A percentile compares a stretch with the other conserved stretches of the same genome.
phyloP scores from a whole-genome alignment of 2,329 filamentous ascomycete genomes.

The Aspergillus sp. region DNA sequence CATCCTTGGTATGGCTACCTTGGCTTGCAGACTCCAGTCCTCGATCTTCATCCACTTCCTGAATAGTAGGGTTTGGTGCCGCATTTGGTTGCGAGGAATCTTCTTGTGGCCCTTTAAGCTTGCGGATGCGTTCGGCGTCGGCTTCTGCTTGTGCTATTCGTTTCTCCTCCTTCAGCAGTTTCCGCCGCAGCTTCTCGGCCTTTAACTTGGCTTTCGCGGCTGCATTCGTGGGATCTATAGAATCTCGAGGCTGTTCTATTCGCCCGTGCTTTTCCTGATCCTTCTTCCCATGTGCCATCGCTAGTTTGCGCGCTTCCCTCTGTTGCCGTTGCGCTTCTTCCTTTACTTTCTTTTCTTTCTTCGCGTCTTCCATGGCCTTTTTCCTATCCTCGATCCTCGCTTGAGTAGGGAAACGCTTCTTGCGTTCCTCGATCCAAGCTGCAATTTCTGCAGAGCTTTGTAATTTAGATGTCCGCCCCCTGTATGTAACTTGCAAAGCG shows the following conservation, averaged over 20 bases:
- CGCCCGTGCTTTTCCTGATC: conserved; percentile 21
- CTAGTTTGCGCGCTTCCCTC: conserved; percentile 28
- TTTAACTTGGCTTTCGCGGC: conserved; percentile 39
- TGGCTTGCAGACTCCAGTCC: neutral
- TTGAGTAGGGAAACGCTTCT: conserved; percentile 76
- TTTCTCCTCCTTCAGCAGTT: conserved; percentile 66
- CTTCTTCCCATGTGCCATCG: conserved; percentile 27
- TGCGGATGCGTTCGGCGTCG: conserved; percentile 39
- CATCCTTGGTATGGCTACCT: no score
- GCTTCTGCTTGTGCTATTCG: conserved; percentile 46
- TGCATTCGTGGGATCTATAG: conserved; percentile 30
- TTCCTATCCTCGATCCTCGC: conserved; percentile 63
- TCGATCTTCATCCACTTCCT: neutral
- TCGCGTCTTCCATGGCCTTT: conserved; percentile 65
- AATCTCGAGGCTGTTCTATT: conserved; percentile 25
- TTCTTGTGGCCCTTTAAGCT: conserved; percentile 33
- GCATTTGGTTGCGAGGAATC: conserved; percentile 14
- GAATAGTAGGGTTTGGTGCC: neutral
- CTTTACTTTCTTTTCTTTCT: conserved; percentile 39
- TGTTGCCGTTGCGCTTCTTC: neutral
- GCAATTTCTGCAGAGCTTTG: conserved; percentile 66
- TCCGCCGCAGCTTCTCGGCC: conserved; percentile 43
- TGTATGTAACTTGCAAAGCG: conserved; percentile 54
- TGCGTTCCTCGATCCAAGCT: conserved; percentile 78
- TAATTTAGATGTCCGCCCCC: conserved; percentile 55